Evolutionary conservation across 2,329 filamentous ascomycete genomes (phyloP).

Genomic region (Trichoderma sp.): DNA sequence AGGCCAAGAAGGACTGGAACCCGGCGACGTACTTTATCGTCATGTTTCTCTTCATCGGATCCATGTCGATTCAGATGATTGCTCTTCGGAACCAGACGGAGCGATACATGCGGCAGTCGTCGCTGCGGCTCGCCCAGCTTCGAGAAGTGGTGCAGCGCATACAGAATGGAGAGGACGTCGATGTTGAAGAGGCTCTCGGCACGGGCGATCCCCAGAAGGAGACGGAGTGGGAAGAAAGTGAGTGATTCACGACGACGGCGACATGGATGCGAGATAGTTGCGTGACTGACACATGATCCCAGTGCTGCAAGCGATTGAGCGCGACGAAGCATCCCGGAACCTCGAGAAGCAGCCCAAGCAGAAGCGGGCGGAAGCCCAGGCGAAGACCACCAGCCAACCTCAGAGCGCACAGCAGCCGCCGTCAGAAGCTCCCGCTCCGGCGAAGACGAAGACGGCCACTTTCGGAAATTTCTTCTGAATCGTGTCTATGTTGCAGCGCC

Average conservation of each 20-base stretch:
- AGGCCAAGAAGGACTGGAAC: constrained; percentile 67
- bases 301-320: constrained; percentile 69
- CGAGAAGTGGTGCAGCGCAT: constrained; percentile 74
- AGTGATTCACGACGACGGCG: constrained; percentile 32
- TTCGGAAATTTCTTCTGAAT: constrained; percentile 56
- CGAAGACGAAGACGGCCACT: constrained; percentile 37
- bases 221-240: constrained; percentile 84
- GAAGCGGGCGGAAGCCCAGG: constrained; percentile 37
- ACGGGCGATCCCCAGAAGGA: constrained; percentile 76
- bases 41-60: constrained; percentile 86
- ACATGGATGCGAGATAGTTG: not conserved
- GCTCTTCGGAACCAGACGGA: constrained; percentile 73
- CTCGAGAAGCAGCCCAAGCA: constrained; percentile 46
- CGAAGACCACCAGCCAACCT: constrained; percentile 18
- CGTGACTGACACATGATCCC: constrained; percentile 29
- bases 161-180: constrained; percentile 73
- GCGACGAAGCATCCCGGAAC: constrained; percentile 59
- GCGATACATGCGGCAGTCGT: constrained; percentile 72
- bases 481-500: constrained; percentile 13
- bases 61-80: constrained; percentile 93
- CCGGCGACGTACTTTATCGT: constrained; percentile 80
- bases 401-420: constrained; percentile 28
- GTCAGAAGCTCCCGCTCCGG: constrained; percentile 33
- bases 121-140: constrained; percentile 75
- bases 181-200: constrained; percentile 81